A percentile compares a stretch with the other conserved stretches of the same genome.
Evolutionary conservation across 805 yeast genomes (phyloP).

Genomic region (Teunomyces tritomae): DNA sequence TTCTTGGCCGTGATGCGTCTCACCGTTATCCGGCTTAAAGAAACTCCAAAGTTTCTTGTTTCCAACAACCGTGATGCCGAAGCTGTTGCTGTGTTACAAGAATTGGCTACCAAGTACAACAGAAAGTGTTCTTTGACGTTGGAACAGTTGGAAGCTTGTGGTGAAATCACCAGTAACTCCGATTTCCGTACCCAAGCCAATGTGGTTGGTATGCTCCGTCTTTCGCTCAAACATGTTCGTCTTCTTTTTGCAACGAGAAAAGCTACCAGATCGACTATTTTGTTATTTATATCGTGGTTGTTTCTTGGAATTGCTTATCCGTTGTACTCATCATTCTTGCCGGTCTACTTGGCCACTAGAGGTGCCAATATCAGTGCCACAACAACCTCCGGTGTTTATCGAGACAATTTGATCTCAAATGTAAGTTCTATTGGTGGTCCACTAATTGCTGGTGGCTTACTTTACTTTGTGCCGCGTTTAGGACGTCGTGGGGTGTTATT

Average conservation of each 20-base stretch:
- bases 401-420: constrained; percentile 49
- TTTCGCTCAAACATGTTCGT: constrained; percentile 8
- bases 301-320: constrained; percentile 57
- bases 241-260: constrained; percentile 12
- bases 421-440: constrained; percentile 53
- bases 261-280: constrained; percentile 7
- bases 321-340: constrained; percentile 52
- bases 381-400: constrained; percentile 38
- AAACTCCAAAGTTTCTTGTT: constrained; percentile 56
- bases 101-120: constrained; percentile 36
- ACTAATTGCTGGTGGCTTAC: constrained; percentile 44
- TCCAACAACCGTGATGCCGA: constrained; percentile 52
- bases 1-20: constrained; percentile 34
- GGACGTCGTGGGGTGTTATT: constrained; percentile 19
- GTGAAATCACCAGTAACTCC: constrained; percentile 15
- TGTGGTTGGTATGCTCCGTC: constrained; percentile 5
- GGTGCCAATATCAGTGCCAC: constrained; percentile 47
- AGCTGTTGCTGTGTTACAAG: constrained; percentile 42
- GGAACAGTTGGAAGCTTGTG: constrained; percentile 20
- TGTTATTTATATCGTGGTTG: constrained; percentile 15
- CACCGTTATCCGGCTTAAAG: constrained; percentile 38
- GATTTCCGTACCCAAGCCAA: constrained; percentile 15
- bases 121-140: constrained; percentile 19
- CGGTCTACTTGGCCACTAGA: constrained; percentile 34
- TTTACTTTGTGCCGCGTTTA: constrained; percentile 12